Percentiles rank a stretch among this genome's conserved stretches.
Evolutionary conservation across 2,329 filamentous ascomycete species (phyloP).

Genomic region (Verticillium albo-atrum): DNA sequence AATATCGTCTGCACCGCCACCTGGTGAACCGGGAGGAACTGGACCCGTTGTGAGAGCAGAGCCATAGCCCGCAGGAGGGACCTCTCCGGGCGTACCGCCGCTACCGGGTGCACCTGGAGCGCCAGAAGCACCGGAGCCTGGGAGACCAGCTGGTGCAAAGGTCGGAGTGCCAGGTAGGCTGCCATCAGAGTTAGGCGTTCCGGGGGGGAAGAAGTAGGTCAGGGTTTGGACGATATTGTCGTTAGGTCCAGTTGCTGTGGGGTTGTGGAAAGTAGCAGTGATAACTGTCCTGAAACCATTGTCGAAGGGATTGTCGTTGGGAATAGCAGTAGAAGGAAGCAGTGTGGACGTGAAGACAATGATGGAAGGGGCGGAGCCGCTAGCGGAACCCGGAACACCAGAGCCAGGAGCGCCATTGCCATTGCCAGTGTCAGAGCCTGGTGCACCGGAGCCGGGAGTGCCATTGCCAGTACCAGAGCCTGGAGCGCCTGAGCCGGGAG

Average conservation of each 20-base stretch:
- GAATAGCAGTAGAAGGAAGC: constrained; percentile 1
- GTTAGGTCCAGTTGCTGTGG: neutral
- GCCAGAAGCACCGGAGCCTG: neutral
- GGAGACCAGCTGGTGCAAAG: neutral
- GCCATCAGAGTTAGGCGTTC: neutral
- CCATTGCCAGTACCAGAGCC: neutral
- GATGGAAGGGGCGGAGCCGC: neutral
- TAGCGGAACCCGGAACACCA: neutral
- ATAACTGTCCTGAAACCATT: neutral
- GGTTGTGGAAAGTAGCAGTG: neutral
- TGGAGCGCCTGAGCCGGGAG: neutral
- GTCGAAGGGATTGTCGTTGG: neutral
- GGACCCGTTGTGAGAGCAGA: neutral
- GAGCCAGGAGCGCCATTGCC: neutral
- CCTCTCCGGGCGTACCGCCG: neutral
- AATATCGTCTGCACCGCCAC: neutral
- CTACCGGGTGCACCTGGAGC: neutral
- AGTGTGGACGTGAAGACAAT: neutral
- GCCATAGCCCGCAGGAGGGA: neutral
- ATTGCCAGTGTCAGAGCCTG: too few species aligned
- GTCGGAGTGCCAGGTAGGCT: neutral
- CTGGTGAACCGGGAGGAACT: neutral
- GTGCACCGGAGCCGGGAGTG: too few species aligned
- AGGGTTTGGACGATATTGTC: neutral
- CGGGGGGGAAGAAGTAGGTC: neutral